Evolutionary conservation across 163 green algal genomes (phyloP).

Genomic region (Scenedesmus sp.): DNA sequence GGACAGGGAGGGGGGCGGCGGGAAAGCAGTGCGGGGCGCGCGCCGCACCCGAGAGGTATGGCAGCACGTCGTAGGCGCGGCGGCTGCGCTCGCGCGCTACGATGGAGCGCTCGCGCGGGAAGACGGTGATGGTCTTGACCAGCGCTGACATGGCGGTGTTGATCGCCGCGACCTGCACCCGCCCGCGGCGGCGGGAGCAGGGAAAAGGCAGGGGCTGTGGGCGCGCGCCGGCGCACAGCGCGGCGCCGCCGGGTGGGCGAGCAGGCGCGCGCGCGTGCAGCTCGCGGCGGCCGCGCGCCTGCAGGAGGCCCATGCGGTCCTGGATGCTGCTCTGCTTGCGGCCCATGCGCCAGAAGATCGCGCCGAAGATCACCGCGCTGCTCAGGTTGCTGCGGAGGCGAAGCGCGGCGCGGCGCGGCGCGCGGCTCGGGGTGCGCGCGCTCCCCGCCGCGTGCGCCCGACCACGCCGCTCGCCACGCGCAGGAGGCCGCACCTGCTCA

Average conservation of each 20-base stretch:
- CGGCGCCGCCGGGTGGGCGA: neutral
- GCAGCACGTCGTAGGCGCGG: slow-evolving; percentile 54
- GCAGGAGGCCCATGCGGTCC: slow-evolving; percentile 91
- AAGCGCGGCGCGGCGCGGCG: no score
- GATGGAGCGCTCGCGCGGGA: slow-evolving; percentile 80
- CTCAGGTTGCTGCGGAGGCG: slow-evolving; percentile 58
- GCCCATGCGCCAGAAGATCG: slow-evolving; percentile 91
- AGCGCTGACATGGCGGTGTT: slow-evolving; percentile 92
- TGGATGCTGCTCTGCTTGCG: slow-evolving; percentile 82
- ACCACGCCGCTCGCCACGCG: no score
- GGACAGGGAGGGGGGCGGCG: no score
- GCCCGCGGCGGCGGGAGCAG: neutral
- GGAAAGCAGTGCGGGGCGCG: slow-evolving; percentile 37
- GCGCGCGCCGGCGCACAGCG: neutral
- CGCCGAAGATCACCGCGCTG: slow-evolving; percentile 91
- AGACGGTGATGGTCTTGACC: slow-evolving; percentile 94
- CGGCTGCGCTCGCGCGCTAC: slow-evolving; percentile 81
- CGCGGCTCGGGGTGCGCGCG: no score
- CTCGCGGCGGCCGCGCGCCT: slow-evolving; percentile 55
- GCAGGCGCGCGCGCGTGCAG: no score
- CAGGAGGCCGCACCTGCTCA: no score
- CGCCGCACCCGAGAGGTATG: slow-evolving; percentile 47
- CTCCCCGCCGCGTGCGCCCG: no score
- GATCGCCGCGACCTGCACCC: slow-evolving; percentile 85
- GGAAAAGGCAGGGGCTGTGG: neutral